phyloP scores from a whole-genome alignment of 768 basidiomycete species.

The Boletus rufocinnamomeus region DNA sequence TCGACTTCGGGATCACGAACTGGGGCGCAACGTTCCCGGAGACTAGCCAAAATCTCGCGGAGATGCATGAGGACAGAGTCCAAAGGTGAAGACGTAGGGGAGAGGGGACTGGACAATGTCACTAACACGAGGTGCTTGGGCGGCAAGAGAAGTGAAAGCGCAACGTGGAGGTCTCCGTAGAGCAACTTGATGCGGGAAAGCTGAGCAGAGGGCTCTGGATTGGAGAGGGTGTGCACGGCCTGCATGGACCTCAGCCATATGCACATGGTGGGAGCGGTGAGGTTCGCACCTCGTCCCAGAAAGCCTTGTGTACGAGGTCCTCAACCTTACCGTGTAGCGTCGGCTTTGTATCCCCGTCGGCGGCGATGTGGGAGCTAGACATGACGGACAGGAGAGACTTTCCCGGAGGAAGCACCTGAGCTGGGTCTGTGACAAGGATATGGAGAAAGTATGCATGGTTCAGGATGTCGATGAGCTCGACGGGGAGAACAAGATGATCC shows the following conservation, averaged over 20 bases:
- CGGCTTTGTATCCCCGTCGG: slow-evolving; percentile 23
- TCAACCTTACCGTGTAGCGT: slow-evolving; percentile 51
- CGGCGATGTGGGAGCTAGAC: slow-evolving; percentile 29
- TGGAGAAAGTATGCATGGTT: slow-evolving; percentile 69
- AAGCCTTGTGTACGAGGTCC: slow-evolving; percentile 57
- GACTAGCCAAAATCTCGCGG: slow-evolving; percentile 50
- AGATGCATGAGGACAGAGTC: slow-evolving; percentile 56
- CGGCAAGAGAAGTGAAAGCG: slow-evolving; percentile 61
- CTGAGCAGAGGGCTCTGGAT: slow-evolving; percentile 58
- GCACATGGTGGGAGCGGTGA: slow-evolving; percentile 6
- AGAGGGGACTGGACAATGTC: slow-evolving; percentile 56
- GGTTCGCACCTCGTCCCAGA: slow-evolving; percentile 70
- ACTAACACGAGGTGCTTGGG: slow-evolving; percentile 49
- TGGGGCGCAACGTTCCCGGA: slow-evolving; percentile 68
- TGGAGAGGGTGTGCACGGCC: slow-evolving; percentile 59
- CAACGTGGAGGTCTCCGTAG: slow-evolving; percentile 53
- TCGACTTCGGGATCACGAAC: slow-evolving; percentile 59
- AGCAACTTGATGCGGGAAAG: slow-evolving; percentile 58
- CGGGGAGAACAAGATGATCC: slow-evolving; percentile 42
- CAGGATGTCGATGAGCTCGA: slow-evolving; percentile 56
- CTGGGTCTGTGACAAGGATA: slow-evolving; percentile 62
- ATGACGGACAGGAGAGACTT: slow-evolving; percentile 73
- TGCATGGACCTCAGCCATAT: slow-evolving; percentile 35
- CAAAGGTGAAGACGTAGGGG: slow-evolving; percentile 70
- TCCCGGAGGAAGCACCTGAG: slow-evolving; percentile 62